Base-by-base conservation (phyloP, 108 stramenopile species). In the Craspedostauros australis region DNA sequence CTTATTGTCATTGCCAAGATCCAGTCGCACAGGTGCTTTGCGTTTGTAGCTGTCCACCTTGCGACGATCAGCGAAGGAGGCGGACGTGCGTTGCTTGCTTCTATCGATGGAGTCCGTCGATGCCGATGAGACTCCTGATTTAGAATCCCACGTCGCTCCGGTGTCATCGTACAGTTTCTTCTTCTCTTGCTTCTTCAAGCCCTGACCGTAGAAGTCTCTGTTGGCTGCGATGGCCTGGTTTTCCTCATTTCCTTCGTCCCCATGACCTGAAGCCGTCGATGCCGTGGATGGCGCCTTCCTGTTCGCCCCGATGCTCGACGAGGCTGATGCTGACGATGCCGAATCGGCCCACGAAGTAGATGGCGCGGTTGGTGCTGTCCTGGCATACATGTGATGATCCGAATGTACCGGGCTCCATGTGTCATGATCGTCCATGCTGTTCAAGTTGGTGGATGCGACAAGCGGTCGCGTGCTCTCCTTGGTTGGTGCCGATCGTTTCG, bases 151-250 rank as follows among this genome's bases (percentile, higher is more conserved):
- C n/a, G 55, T 60, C 11, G 46, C 57, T 1, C 66, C 66, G 12
- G 29, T 46, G 37, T 68, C 66, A 28, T 68, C 66, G 23, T 68
- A 68, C 28, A 53, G 14, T 48, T 60, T 68, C 18, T 58, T 58
- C 9, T 16, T 6, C 28, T 64, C 43, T n/a, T 49, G 27, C 2
- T 12, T 8, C 7, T 45, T 16, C 21, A 68, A 20, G 4, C 52
- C 41, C 42, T 60, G 58, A 11, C 58, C 66, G 26, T 68, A 68
- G 48, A 68, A 68, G n/a, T n/a, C n/a, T n/a, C n/a, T n/a, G n/a
- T n/a, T n/a, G n/a, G n/a, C n/a, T n/a, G n/a, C n/a, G n/a, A 14
- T 11, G 14, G 34, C 34, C 21, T 25, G 15, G n/a, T 48, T 23
- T 26, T 54, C 39, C 20, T 18, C 15, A 9, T 20, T 1, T n/a